These are phyloP conservation scores for Monosporascus cannonballus DNA, from an alignment of 2,329 filamentous ascomycete genomes.

Conservation along the genomic window DNA sequence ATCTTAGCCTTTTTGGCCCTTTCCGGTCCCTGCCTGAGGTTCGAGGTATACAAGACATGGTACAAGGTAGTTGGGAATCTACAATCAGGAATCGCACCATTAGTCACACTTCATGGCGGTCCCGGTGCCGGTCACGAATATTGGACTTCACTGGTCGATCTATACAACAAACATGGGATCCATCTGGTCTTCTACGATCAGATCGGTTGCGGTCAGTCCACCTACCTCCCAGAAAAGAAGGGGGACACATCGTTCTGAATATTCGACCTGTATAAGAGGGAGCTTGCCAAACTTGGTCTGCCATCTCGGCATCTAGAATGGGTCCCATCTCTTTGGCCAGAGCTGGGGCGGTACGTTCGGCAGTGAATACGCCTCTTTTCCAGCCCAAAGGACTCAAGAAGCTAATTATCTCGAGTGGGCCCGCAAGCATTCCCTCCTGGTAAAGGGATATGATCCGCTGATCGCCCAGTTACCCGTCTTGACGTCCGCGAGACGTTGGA, in stretches of 20 bases:
- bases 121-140: background rate
- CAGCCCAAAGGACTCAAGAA: background rate
- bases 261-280: background rate
- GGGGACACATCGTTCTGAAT: background rate
- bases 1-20: slow-evolving; percentile 16
- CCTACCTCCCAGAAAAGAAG: background rate
- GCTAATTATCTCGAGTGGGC: background rate
- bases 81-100: background rate
- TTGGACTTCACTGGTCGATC: background rate
- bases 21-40: background rate
- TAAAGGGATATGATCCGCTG: background rate
- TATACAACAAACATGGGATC: background rate
- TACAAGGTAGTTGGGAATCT: background rate
- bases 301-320: background rate
- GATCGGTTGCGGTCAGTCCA: background rate
- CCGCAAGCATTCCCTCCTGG: background rate
- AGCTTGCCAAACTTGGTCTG: background rate
- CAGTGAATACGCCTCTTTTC: background rate
- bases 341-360: background rate
- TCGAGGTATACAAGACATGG: background rate
- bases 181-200: background rate
- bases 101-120: background rate
- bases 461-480: background rate
- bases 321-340: background rate
- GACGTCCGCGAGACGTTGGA: background rate